Base-by-base conservation (phyloP, 495 filamentous ascomycete species). In the Daldinia bambusicola region DNA sequence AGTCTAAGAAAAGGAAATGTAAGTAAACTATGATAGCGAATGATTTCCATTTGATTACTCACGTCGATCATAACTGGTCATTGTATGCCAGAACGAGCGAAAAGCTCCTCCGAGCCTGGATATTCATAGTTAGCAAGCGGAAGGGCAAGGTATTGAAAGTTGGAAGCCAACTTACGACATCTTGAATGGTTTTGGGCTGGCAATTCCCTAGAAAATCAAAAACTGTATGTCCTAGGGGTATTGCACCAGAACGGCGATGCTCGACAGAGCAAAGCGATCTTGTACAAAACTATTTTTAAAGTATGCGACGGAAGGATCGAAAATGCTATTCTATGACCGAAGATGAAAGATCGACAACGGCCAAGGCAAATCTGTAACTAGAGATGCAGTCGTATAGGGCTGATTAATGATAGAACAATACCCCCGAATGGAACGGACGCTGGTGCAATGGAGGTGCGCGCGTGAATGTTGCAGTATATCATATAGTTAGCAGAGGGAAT, bases 61-160 rank as follows among this genome's bases (percentile, higher is more conserved):
- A 88, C 86, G 86, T 80, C 86, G 79, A 78, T 88, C 86, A 79
- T 87, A 77, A 69, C 84, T 87, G 76, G 93, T 97, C 93, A 98
- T 95, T 59, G 93, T 91, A 86, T 98, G 95, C 95, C 95, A 98
- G 81, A 97, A 93, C 70, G 91, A 92, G 72, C 88, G 87, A 80
- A 92, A 89, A 80, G 87, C 82, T 58, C 83, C 83, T 61, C 85
- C 84, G 68, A 94, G 50, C 62, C 69, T 64, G 45, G 18, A 55
- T 6, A 32, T 31, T 18, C 30, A 48, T 48, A 48, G 20, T 48
- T 22, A 48, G 43, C 18, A 48, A 12, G 43, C 16, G 43, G 9
- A 8, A 30, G 37, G n/a, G 36, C 50, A 53, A 30, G 12, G 26
- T 26, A 26, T 26, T 26, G 3, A 26, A 26, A 26, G 26, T 1